Conservation (phyloP, 163 green algal species). For the Scenedesmus sp. region DNA sequence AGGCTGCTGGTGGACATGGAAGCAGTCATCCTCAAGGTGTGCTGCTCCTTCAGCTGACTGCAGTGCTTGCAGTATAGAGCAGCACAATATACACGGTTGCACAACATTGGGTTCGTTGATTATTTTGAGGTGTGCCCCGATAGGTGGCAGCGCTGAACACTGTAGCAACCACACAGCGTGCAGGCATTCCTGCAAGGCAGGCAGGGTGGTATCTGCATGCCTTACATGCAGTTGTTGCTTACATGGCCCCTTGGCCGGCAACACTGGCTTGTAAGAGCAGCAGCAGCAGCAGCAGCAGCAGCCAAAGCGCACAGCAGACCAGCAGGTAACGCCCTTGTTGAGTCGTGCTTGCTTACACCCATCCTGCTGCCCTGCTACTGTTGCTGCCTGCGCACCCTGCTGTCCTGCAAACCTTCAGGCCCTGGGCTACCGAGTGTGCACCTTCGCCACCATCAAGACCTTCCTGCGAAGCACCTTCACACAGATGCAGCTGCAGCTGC, state of each 20-base stretch:
- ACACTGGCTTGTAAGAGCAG: neutral
- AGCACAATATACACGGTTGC: too few species aligned
- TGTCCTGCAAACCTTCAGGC: slow-evolving; percentile 5
- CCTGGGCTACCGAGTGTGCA: slow-evolving; percentile 19
- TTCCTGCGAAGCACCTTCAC: slow-evolving; percentile 22
- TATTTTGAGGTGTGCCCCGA: too few species aligned
- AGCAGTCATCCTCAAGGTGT: slow-evolving; percentile 30
- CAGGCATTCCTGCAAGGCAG: neutral
- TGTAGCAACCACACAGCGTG: neutral
- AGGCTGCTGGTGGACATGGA: slow-evolving; percentile 37
- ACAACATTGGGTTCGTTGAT: too few species aligned
- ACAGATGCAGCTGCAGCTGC: neutral
- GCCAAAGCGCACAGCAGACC: neutral
- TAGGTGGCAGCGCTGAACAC: neutral
- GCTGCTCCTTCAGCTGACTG: neutral
- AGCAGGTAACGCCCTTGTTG: neutral
- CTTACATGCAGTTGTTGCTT: too few species aligned
- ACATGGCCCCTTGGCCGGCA: neutral
- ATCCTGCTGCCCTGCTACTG: neutral
- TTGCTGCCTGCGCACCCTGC: neutral
- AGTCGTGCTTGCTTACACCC: neutral
- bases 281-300: neutral
- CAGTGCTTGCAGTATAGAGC: neutral
- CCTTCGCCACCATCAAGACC: slow-evolving; percentile 29
- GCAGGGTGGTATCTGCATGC: neutral